Percentiles rank a stretch among this genome's conserved stretches.
phyloP scores from a whole-genome alignment of 768 basidiomycete species.

The Calocybe cyanea region DNA sequence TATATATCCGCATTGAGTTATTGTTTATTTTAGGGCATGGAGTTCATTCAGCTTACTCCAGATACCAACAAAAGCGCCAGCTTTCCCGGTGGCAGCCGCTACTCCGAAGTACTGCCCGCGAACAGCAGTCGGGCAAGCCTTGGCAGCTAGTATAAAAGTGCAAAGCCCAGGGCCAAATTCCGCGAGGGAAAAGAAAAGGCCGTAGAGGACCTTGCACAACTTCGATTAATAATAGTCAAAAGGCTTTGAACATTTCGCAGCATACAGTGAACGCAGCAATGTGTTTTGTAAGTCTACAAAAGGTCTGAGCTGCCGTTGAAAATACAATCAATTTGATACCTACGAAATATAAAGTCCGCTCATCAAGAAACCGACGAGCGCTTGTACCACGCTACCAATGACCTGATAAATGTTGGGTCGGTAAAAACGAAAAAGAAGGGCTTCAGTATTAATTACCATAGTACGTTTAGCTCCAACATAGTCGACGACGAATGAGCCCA shows the following conservation, averaged over 20 bases:
- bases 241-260: background rate
- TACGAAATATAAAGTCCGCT: constrained; percentile 65
- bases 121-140: constrained; percentile 78
- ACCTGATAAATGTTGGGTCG: constrained; percentile 39
- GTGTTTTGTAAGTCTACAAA: constrained; percentile 45
- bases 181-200: constrained; percentile 82
- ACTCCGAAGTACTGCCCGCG: constrained; percentile 82
- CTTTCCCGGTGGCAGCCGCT: constrained; percentile 80
- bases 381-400: constrained; percentile 62
- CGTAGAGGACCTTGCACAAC: constrained; percentile 67
- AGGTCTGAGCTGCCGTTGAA: background rate
- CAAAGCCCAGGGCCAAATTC: constrained; percentile 89
- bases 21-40: constrained; percentile 41
- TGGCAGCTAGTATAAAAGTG: constrained; percentile 77
- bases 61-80: constrained; percentile 78
- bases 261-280: constrained; percentile 72
- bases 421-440: background rate
- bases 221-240: background rate
- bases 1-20: background rate
- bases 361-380: constrained; percentile 82
- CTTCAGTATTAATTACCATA: constrained; percentile 40
- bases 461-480: constrained; percentile 69
- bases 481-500: constrained; percentile 73
- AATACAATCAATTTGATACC: constrained; percentile 8
- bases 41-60: constrained; percentile 62